Percentiles rank a stretch among this genome's conserved stretches.
Evolutionary conservation across 148 eudicot genomes (phyloP).

Genomic region (Rhododendron ferrugineum): DNA sequence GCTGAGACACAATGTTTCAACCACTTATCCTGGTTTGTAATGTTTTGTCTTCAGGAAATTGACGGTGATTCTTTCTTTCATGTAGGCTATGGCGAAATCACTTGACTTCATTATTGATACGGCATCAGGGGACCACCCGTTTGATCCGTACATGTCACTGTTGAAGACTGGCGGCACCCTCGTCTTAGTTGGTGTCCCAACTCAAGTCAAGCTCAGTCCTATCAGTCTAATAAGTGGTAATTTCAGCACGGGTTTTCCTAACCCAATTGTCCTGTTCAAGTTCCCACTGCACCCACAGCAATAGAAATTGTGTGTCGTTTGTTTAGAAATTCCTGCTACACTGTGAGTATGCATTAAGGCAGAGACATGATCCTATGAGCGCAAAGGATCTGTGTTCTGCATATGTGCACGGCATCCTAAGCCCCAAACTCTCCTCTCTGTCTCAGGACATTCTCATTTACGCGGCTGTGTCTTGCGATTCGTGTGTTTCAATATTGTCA

Average conservation of each 20-base stretch:
- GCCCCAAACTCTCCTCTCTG: background rate
- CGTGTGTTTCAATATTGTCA: background rate
- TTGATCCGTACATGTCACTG: too few relatives aligned
- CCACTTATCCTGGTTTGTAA: too few relatives aligned
- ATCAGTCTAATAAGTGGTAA: slow-evolving; percentile 5
- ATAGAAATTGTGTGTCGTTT: background rate
- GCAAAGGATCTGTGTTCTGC: background rate
- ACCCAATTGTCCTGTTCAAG: background rate
- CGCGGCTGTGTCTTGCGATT: background rate
- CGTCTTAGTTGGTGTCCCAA: background rate
- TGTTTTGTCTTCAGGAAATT: too few relatives aligned
- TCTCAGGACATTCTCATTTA: background rate
- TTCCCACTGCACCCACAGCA: background rate
- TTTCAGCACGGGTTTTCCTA: background rate
- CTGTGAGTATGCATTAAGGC: background rate
- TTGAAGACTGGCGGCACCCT: too few relatives aligned
- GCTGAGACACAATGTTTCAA: too few relatives aligned
- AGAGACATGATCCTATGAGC: background rate
- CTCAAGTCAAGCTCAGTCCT: slow-evolving; percentile 15
- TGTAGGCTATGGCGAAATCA: too few relatives aligned
- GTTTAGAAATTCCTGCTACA: background rate
- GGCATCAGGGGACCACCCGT: too few relatives aligned
- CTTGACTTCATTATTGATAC: too few relatives aligned
- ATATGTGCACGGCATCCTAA: background rate
- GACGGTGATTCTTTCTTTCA: too few relatives aligned